Conservation (phyloP, 495 filamentous ascomycete genomes). For the Aspergillus olivimuriae region DNA sequence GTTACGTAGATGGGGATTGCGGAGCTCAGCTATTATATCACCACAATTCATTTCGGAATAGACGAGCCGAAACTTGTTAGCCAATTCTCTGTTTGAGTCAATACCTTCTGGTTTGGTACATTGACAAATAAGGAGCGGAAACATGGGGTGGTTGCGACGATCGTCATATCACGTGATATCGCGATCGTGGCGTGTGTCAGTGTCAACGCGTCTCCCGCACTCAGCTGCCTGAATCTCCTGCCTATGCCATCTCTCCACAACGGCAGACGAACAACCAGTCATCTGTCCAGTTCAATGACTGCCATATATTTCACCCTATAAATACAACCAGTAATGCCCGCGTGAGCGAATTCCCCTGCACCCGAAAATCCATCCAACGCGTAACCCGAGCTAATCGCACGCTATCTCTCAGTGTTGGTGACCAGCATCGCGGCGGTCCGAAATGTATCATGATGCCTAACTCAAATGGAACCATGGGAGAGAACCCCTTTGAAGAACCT, state of each 20-base stretch:
- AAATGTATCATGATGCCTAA: slow-evolving; percentile 35
- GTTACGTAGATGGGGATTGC: too few species aligned
- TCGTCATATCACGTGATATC: slow-evolving; percentile 32
- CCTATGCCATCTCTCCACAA: background rate
- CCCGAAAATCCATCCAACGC: background rate
- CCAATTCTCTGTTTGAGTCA: too few species aligned
- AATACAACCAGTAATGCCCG: slow-evolving; percentile 34
- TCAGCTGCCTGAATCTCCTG: background rate
- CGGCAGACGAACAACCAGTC: too few species aligned
- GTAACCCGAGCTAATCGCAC: slow-evolving; percentile 21
- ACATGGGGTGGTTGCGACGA: background rate
- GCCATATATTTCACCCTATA: background rate
- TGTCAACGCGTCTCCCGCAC: slow-evolving; percentile 19
- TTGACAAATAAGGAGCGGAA: background rate
- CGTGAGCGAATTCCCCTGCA: slow-evolving; percentile 23
- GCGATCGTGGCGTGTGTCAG: slow-evolving; percentile 24
- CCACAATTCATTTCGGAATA: too few species aligned
- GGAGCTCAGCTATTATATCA: too few species aligned
- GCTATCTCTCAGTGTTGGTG: slow-evolving; percentile 56
- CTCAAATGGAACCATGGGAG: slow-evolving; percentile 22
- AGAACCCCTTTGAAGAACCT: slow-evolving; percentile 74
- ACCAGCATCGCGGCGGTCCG: slow-evolving; percentile 58
- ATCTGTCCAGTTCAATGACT: background rate
- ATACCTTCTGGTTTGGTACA: background rate
- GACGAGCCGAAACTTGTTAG: too few species aligned